Evolutionary conservation across 257 asterid species (phyloP).

Genomic region (Sherardia arvensis): DNA sequence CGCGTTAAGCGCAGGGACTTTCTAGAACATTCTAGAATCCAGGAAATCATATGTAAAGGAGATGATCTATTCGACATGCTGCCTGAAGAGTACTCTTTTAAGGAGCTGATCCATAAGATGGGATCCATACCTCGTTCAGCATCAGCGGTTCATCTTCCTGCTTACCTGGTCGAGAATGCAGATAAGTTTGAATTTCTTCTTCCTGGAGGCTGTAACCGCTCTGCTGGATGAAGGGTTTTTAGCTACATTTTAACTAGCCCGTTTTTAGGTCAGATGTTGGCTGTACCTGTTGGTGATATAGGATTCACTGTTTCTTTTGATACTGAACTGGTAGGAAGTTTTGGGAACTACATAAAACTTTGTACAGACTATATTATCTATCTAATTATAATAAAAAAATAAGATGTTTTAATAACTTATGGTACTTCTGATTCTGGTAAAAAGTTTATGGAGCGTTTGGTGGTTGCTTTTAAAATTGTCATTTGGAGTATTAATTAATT

Average conservation of each 20-base stretch:
- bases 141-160: slow-evolving; percentile 82
- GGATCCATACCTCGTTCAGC: slow-evolving; percentile 72
- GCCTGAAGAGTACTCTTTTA: slow-evolving; percentile 85
- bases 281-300: no score
- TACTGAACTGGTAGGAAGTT: neutral
- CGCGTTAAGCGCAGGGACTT: slow-evolving; percentile 37
- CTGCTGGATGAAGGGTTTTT: slow-evolving; percentile 21
- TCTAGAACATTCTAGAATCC: slow-evolving; percentile 58
- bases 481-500: no score
- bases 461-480: no score
- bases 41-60: slow-evolving; percentile 58
- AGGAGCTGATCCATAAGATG: slow-evolving; percentile 75
- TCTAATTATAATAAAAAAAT: no score
- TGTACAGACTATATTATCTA: neutral
- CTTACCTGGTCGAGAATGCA: slow-evolving; percentile 63
- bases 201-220: slow-evolving; percentile 79
- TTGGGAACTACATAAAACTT: neutral
- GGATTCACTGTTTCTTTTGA: neutral
- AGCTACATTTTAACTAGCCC: neutral
- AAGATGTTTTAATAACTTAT: neutral
- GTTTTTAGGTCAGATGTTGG: neutral
- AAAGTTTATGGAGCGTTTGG: no score
- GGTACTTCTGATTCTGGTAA: neutral
- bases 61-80: slow-evolving; percentile 83
- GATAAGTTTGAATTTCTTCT: slow-evolving; percentile 67